Percentiles rank a stretch among this genome's conserved stretches.
phyloP scores from a whole-genome alignment of 2,329 filamentous ascomycete species.

The Monilinia aucupariae region DNA sequence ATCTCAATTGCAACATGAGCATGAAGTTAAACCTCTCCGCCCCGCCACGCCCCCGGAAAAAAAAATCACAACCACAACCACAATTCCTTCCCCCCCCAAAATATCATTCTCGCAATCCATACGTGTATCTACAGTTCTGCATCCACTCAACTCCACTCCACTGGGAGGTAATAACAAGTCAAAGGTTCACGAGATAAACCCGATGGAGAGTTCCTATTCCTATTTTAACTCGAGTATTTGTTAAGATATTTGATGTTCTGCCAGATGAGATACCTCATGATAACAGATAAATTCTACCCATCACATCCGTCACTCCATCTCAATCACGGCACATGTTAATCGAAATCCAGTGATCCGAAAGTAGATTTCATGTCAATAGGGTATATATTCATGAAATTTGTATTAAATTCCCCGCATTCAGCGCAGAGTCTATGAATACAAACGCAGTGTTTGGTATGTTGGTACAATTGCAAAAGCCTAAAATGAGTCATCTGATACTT shows the following conservation, averaged over 20 bases:
- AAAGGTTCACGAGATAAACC: not conserved
- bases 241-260: no score
- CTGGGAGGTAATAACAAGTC: not conserved
- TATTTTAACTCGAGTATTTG: not conserved
- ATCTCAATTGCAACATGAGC: no score
- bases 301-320: not conserved
- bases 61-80: no score
- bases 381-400: conserved; percentile 11
- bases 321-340: not conserved
- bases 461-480: conserved; percentile 12
- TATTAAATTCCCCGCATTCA: conserved; percentile 4
- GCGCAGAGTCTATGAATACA: conserved; percentile 12
- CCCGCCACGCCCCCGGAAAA: no score
- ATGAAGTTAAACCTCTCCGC: no score
- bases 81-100: no score
- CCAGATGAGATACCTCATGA: not conserved
- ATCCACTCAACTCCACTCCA: not conserved
- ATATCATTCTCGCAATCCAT: no score
- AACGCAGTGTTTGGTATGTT: conserved; percentile 13
- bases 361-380: not conserved
- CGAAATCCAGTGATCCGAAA: not conserved
- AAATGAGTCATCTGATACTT: conserved; percentile 4
- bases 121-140: no score
- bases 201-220: not conserved
- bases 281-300: not conserved